Conservation (phyloP, 1,284 basidiomycete species). For the Austroboletus novae-zelandiae region DNA sequence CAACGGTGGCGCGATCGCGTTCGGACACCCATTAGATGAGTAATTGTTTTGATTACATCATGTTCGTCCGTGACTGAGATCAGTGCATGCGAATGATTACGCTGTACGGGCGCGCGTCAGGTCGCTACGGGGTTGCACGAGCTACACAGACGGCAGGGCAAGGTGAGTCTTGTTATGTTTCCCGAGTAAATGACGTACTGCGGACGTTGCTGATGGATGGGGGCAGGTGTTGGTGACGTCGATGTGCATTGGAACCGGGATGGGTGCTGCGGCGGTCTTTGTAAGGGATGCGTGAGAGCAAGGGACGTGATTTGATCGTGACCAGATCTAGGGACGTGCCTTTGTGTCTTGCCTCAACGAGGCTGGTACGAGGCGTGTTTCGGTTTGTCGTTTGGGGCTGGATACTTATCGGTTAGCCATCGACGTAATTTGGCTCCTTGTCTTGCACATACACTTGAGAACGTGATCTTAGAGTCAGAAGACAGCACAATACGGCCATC, state of each 20-base stretch:
- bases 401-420: no score
- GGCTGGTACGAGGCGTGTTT: no score
- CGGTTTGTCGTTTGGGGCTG: no score
- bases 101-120: slow-evolving; percentile 86
- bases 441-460: no score
- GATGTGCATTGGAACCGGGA: slow-evolving; percentile 89
- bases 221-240: slow-evolving; percentile 69
- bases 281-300: slow-evolving; percentile 45
- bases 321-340: no score
- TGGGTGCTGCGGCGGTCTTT: slow-evolving; percentile 83
- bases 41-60: slow-evolving; percentile 19
- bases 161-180: slow-evolving; percentile 44
- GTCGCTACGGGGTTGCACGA: slow-evolving; percentile 87
- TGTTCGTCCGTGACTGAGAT: slow-evolving; percentile 5
- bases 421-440: no score
- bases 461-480: no score
- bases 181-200: not conserved
- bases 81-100: slow-evolving; percentile 37
- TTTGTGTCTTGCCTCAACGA: no score
- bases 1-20: slow-evolving; percentile 87
- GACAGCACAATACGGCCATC: no score
- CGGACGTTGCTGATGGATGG: not conserved
- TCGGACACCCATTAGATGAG: slow-evolving; percentile 86
- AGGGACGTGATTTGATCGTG: not conserved
- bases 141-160: slow-evolving; percentile 71